Evolutionary conservation across 2,329 filamentous ascomycete species (phyloP).

Genomic region (Chalaropsis ovoidea): DNA sequence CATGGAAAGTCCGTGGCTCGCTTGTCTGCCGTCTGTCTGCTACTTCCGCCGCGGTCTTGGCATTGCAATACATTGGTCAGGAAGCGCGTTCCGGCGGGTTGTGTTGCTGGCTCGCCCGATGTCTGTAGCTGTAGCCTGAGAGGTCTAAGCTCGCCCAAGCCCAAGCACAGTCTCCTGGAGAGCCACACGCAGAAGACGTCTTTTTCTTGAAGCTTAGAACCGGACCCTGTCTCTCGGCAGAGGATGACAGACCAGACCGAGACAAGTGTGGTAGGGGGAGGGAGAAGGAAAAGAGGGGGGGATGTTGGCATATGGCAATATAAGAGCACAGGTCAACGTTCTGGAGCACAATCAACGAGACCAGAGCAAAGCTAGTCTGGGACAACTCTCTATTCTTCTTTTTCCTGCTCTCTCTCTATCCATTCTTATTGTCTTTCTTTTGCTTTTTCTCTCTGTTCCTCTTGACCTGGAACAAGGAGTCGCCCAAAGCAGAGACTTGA

Average conservation of each 20-base stretch:
- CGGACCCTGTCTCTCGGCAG: constrained; percentile 11
- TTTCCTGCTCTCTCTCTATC: neutral
- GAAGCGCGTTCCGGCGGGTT: neutral
- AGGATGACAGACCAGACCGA: constrained; percentile 9
- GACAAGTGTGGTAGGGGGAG: neutral
- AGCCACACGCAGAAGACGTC: neutral
- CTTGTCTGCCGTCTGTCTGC: neutral
- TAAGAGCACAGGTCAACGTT: too few relatives aligned
- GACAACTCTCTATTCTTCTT: too few relatives aligned
- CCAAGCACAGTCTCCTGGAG: neutral
- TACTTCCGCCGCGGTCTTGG: neutral
- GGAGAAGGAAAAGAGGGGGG: neutral
- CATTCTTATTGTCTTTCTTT: neutral
- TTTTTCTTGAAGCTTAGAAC: neutral
- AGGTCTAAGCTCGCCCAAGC: neutral
- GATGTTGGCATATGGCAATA: neutral
- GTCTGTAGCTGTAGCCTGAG: neutral
- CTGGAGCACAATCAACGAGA: too few relatives aligned
- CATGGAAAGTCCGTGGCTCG: neutral
- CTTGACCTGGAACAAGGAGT: neutral
- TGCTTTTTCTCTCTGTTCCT: neutral
- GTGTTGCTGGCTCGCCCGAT: too few relatives aligned
- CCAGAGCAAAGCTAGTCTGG: too few relatives aligned
- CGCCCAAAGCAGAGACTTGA: constrained; percentile 7
- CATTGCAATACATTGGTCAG: neutral